A percentile compares a stretch with the other conserved stretches of the same genome.
Evolutionary conservation across 352 stramenopile genomes (phyloP).

Genomic region (Phytopythium ostracodes): DNA sequence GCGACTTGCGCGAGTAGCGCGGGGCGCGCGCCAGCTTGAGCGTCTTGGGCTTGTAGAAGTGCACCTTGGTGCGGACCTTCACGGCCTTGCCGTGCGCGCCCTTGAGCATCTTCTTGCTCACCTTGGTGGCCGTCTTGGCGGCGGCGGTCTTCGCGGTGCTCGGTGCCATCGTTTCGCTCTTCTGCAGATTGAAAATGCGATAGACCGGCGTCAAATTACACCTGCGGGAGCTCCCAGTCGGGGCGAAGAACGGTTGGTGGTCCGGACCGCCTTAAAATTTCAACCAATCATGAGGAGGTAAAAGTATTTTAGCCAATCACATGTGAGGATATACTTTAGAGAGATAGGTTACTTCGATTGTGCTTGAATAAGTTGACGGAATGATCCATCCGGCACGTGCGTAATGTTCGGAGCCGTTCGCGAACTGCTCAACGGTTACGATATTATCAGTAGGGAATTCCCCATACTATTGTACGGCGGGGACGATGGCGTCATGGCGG

Average conservation of each 20-base stretch:
- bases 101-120: constrained; percentile 95
- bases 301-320: not conserved
- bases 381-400: not conserved
- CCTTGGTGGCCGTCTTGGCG: constrained; percentile 90
- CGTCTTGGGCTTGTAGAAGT: constrained; percentile 99
- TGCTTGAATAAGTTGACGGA: not conserved
- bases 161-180: constrained; percentile 71
- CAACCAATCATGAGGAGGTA: constrained; percentile 14
- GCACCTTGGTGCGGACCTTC: constrained; percentile 98
- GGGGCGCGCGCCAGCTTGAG: constrained; percentile 93
- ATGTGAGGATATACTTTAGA: too few relatives aligned
- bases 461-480: not conserved
- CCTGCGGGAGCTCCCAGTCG: constrained; percentile 3
- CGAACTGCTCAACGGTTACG: not conserved
- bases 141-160: constrained; percentile 65
- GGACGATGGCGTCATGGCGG: not conserved
- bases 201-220: not conserved
- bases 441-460: not conserved
- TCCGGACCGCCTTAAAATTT: not conserved
- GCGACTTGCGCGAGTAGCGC: constrained; percentile 94
- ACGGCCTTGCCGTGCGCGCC: constrained; percentile 96
- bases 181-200: constrained; percentile 29
- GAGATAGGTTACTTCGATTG: not conserved
- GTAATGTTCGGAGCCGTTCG: not conserved
- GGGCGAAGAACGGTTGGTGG: constrained; percentile 18